Evolutionary conservation across 352 stramenopile genomes (phyloP).

Genomic region (Pythium sukuiense): DNA sequence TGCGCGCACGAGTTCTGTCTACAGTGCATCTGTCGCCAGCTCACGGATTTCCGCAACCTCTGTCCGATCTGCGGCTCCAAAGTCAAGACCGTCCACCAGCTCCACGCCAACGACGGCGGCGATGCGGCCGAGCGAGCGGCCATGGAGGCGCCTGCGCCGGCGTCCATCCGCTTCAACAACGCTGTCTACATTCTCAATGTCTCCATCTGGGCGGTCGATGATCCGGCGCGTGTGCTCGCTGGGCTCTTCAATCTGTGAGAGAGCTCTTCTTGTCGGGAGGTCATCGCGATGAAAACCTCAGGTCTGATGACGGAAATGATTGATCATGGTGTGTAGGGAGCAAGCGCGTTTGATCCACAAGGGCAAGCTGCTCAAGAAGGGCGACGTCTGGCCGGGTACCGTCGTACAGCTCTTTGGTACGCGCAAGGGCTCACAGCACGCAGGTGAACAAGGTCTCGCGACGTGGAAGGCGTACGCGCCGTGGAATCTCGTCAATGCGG

Average conservation of each 20-base stretch:
- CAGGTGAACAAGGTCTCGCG: slow-evolving; percentile 7
- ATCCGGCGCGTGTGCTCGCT: slow-evolving; percentile 61
- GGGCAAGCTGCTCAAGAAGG: slow-evolving; percentile 81
- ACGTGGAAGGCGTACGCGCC: slow-evolving; percentile 32
- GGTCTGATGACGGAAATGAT: neutral
- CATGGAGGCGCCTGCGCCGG: slow-evolving; percentile 32
- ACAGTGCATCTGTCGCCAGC: slow-evolving; percentile 53
- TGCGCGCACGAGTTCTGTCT: slow-evolving; percentile 85
- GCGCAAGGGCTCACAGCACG: slow-evolving; percentile 32
- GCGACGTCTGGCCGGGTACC: slow-evolving; percentile 76
- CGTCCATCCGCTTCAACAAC: slow-evolving; percentile 81
- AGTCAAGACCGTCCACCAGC: slow-evolving; percentile 63
- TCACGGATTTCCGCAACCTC: slow-evolving; percentile 59
- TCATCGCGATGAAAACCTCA: too few relatives aligned
- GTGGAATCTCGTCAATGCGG: slow-evolving; percentile 31
- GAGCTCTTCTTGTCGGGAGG: neutral
- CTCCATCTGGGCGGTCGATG: slow-evolving; percentile 76
- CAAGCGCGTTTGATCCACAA: slow-evolving; percentile 75
- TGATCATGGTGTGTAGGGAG: slow-evolving; percentile 34
- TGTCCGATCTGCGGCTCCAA: slow-evolving; percentile 60
- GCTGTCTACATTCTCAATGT: slow-evolving; percentile 75
- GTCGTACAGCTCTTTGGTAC: slow-evolving; percentile 85
- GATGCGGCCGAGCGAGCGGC: slow-evolving; percentile 1
- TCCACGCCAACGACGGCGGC: slow-evolving; percentile 24
- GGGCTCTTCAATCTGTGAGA: slow-evolving; percentile 75